Conservation (phyloP, 2,329 filamentous ascomycete genomes). For the Fusarium cicatricum region DNA sequence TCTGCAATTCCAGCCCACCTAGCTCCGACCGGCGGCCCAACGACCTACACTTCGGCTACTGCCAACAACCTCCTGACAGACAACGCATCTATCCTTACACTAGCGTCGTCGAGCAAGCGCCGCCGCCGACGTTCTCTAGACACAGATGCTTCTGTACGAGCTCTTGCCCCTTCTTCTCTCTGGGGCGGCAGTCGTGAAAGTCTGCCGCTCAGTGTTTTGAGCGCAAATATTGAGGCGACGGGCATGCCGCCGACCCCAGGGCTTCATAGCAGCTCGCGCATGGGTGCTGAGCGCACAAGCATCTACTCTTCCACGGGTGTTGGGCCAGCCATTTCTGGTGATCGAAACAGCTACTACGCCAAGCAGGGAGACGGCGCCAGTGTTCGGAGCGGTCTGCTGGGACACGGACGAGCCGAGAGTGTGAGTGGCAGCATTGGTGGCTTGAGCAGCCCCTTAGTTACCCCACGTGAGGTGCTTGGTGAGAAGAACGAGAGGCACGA, state of each 20-base stretch:
- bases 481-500: conserved; percentile 45
- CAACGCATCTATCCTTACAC: conserved; percentile 84
- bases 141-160: conserved; percentile 85
- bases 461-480: conserved; percentile 56
- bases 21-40: conserved; percentile 65
- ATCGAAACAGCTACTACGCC: conserved; percentile 84
- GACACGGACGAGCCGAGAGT: conserved; percentile 84
- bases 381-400: conserved; percentile 77
- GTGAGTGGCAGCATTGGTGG: conserved; percentile 77
- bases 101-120: conserved; percentile 83
- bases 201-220: conserved; percentile 79
- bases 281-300: conserved; percentile 72
- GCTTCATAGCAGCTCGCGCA: conserved; percentile 58
- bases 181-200: conserved; percentile 85
- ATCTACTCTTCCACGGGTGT: conserved; percentile 82
- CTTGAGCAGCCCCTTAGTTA: conserved; percentile 68
- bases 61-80: conserved; percentile 85
- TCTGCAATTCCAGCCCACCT: conserved; percentile 78
- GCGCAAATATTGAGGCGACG: conserved; percentile 68
- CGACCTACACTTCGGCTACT: conserved; percentile 79
- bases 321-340: conserved; percentile 71
- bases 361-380: conserved; percentile 77
- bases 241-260: conserved; percentile 57
- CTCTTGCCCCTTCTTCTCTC: conserved; percentile 81
- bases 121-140: conserved; percentile 81